phyloP scores from a whole-genome alignment of 2,329 filamentous ascomycete genomes.

The Aspergillus thermomutatus region DNA sequence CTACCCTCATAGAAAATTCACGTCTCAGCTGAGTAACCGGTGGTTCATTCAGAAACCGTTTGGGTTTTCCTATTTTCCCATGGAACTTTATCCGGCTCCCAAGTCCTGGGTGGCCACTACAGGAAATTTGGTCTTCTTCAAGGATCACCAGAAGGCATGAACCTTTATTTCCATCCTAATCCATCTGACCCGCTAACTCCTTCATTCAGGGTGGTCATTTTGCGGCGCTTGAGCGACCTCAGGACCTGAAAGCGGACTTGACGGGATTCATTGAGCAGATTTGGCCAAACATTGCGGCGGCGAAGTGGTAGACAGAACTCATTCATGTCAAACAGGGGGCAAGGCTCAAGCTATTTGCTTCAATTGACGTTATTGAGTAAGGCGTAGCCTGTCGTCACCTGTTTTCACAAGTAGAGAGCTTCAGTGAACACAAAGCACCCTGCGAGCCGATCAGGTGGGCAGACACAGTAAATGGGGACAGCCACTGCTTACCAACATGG shows the following conservation, averaged over 20 bases:
- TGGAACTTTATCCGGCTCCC: conserved; percentile 42
- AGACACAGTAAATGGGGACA: background rate
- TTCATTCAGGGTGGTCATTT: conserved; percentile 51
- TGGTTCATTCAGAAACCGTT: conserved; percentile 43
- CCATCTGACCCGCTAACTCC: background rate
- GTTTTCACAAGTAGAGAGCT: background rate
- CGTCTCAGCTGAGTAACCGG: conserved; percentile 4
- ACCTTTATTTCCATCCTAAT: background rate
- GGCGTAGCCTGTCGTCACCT: background rate
- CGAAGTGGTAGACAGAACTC: background rate
- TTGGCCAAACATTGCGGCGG: conserved; percentile 17
- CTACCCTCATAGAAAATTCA: background rate
- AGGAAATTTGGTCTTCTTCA: conserved; percentile 38
- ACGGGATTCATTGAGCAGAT: conserved; percentile 33
- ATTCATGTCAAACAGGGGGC: background rate
- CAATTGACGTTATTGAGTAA: background rate
- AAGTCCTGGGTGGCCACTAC: conserved; percentile 34
- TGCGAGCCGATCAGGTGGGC: background rate
- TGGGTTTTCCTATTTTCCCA: conserved; percentile 46
- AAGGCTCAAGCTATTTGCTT: background rate
- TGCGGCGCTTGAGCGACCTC: conserved; percentile 44
- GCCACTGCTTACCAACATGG: background rate
- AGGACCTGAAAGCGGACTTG: conserved; percentile 44
- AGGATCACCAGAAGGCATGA: conserved; percentile 32
- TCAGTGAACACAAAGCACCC: no score